These are phyloP conservation scores for Leccinum subgranulosum DNA, from an alignment of 768 basidiomycete genomes.

Conservation along the genomic window DNA sequence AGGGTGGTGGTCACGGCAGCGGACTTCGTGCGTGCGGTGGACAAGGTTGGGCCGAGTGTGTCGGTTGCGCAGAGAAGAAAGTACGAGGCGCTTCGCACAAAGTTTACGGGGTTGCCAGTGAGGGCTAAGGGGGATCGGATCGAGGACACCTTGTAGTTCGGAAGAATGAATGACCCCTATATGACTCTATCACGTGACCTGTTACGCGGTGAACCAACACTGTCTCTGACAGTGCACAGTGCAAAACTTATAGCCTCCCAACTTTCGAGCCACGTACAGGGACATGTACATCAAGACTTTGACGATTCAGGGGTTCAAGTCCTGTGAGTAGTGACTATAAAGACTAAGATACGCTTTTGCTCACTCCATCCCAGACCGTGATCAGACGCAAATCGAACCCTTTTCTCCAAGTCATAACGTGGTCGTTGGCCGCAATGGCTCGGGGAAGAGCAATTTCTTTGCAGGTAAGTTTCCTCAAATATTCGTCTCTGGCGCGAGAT, in stretches of 20 bases:
- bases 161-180: neutral
- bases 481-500: neutral
- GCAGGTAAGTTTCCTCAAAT: conserved; percentile 52
- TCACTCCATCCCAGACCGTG: conserved; percentile 53
- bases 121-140: conserved; percentile 33
- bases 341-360: no score
- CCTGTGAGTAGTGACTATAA: conserved; percentile 62
- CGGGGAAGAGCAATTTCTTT: conserved; percentile 99
- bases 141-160: conserved; percentile 7
- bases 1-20: conserved; percentile 43
- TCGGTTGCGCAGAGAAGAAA: conserved; percentile 72
- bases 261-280: neutral
- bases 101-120: conserved; percentile 79
- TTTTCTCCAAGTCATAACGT: conserved; percentile 95
- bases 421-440: conserved; percentile 95
- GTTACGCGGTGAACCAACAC: conserved; percentile 12
- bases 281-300: conserved; percentile 84
- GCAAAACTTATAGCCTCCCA: no score
- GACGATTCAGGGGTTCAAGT: conserved; percentile 96
- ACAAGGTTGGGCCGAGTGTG: conserved; percentile 87
- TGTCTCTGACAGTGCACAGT: no score
- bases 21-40: conserved; percentile 74
- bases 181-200: conserved; percentile 16
- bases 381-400: conserved; percentile 90
- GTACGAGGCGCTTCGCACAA: conserved; percentile 77